A percentile compares a stretch with the other conserved stretches of the same genome.
phyloP scores from a whole-genome alignment of 306 rosid species.

The Quercus ilex region DNA sequence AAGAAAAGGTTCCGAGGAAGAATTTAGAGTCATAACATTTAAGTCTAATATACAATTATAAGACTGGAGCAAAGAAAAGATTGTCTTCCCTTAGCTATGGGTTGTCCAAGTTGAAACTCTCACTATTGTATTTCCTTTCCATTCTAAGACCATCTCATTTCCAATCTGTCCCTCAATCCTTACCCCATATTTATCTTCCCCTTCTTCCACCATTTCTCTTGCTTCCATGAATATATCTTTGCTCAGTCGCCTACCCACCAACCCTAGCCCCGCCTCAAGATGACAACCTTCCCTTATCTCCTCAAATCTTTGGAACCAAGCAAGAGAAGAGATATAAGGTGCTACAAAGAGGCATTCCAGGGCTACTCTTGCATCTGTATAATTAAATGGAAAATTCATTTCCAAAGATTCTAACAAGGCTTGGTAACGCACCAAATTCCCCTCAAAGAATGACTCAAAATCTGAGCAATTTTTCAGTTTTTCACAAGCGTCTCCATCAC shows the following conservation, averaged over 20 bases:
- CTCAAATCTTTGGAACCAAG: constrained; percentile 49
- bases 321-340: constrained; percentile 41
- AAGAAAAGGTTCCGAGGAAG: too few relatives aligned
- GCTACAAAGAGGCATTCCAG: constrained; percentile 52
- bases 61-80: neutral
- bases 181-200: constrained; percentile 30
- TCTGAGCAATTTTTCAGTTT: constrained; percentile 23
- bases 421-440: constrained; percentile 42
- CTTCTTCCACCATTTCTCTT: constrained; percentile 38
- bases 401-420: constrained; percentile 55
- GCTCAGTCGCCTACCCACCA: constrained; percentile 45
- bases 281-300: constrained; percentile 26
- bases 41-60: too few relatives aligned
- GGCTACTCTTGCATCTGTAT: constrained; percentile 48
- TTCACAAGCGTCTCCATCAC: constrained; percentile 46
- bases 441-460: constrained; percentile 55
- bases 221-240: constrained; percentile 41
- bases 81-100: constrained; percentile 3
- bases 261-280: constrained; percentile 10
- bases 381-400: constrained; percentile 27
- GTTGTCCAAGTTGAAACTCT: constrained; percentile 59
- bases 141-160: constrained; percentile 52
- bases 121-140: constrained; percentile 41
- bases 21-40: too few relatives aligned
- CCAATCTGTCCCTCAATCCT: constrained; percentile 41